Evolutionary conservation across 208 protist species (phyloP), one percentile per base, ranked within the genome.

Genomic region (Crithidia fasciculata): DNA sequence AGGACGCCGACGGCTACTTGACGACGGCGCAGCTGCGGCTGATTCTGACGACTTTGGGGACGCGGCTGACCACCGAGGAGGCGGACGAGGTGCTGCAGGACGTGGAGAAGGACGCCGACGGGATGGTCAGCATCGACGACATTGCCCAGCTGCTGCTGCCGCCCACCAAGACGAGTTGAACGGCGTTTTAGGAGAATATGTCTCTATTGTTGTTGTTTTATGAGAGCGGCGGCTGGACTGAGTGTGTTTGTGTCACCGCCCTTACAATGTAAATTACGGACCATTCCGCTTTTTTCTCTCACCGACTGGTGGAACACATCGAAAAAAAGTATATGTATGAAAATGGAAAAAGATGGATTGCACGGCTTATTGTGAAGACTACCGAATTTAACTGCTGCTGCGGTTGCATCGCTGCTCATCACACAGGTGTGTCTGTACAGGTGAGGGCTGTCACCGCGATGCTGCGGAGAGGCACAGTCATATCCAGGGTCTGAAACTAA

Each of bases 11-110:
- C 69, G 97, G 97, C 39, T 97, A 91, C 69, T 84, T 99, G 64
- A 95, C 92, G 10, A 94, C 96, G 59, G 89, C 92, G 41, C 94
- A 99, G 84, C 82, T 99, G 50, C 88, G 96, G 19, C 90, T 98
- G 68, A 89, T 98, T 41, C 82, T 99, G 43, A 84, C 97, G 40
- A 98, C 98, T 50, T 77, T 99, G 3, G 98, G 98, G 54, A 86
- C 94, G 55, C 88, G 93, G 43, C 78, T 99, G 19, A 88, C 89
- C 43, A 58, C 91, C 28, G 94, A 98, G 58, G 94, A 98, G 74
- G 91, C 81, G 45, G 90, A 96, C 39, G 86, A 94, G 53, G 65
- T 98, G 19, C 89, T 98, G 45, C 69, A 70, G 4, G 91, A 96
- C 40, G 90, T 78, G 10, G 91, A 96, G 60, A 91, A 94, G 56